Evolutionary conservation across 192 early-diverging fungal genomes (phyloP), one percentile per base, ranked within the genome.

Genomic region (Phycomyces nitens): DNA sequence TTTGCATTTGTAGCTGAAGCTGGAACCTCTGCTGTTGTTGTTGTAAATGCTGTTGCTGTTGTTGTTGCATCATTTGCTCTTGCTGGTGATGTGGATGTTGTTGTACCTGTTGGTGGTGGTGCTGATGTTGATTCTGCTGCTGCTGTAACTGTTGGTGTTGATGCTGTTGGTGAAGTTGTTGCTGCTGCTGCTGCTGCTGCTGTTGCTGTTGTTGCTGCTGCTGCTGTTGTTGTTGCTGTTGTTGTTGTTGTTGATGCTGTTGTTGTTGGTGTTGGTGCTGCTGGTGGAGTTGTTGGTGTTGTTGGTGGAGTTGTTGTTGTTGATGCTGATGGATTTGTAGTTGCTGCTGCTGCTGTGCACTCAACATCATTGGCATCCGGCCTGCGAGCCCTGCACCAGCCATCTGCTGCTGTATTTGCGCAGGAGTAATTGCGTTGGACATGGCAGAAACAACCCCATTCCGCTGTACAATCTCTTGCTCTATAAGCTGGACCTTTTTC

Each of bases 71-170:
- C 2, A 34, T 7, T 34, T 34, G 29, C 2, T 34, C 29, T 7
- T 34, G 29, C 7, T 64, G 87, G 73, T 62, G 89, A 94, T 24
- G 60, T 56, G 39, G 65, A 62, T 18, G 73, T 81, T 58, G 83
- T 96, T 58, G 77, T 84, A 49, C 75, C 83, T 44, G 87, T 82
- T 53, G 95, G 93, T n/a, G 88, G 89, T 71, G 55, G 88, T 47
- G 64, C 76, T 56, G 72, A 58, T 47, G 71, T 66, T 67, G 27
- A 66, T 85, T 58, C 72, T 76, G 76, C 44, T 24, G n/a, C 22
- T 63, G 62, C 39, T 21, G 24, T 42, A 53, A 39, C 12, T 42
- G 15, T 24, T 63, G 62, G 9, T 39, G 38, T 20, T 38, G 15
- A 20, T 63, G 62, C 18, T 2, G 11, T 11, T 14, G 15, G 3